phyloP scores from a whole-genome alignment of 2,329 filamentous ascomycete genomes.

The Colletotrichum shisoi region DNA sequence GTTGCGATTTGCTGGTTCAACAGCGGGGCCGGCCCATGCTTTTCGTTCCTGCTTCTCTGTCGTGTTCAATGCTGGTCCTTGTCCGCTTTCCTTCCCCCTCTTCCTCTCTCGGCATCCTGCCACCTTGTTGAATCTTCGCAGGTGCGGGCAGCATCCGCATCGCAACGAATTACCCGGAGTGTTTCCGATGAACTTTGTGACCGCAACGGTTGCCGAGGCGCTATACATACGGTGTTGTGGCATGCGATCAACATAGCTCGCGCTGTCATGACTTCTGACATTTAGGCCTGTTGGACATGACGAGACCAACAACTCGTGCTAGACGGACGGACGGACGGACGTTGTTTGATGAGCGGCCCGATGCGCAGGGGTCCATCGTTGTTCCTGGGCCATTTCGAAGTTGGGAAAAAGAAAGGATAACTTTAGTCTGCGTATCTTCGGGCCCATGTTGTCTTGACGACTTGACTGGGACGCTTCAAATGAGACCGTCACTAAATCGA shows the following conservation, averaged over 20 bases:
- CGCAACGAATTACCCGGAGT: conserved; percentile 3
- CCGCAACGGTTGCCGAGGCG: conserved; percentile 22
- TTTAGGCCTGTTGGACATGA: neutral
- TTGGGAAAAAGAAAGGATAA: neutral
- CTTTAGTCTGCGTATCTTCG: conserved; percentile 4
- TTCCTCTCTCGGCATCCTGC: conserved; percentile 10
- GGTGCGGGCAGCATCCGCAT: conserved; percentile 8
- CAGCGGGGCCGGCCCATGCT: conserved; percentile 18
- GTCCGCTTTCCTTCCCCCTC: conserved; percentile 22
- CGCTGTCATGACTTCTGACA: neutral
- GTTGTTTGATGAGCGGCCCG: conserved; percentile 8
- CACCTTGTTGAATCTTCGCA: neutral
- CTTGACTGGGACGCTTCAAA: conserved; percentile 10
- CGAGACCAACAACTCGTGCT: neutral
- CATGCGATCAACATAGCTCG: neutral
- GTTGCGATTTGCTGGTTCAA: conserved; percentile 30
- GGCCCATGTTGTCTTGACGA: neutral
- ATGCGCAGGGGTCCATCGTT: conserved; percentile 15
- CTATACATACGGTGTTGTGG: neutral
- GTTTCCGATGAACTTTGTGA: conserved; percentile 29
- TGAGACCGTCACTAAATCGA: neutral
- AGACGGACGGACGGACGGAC: neutral
- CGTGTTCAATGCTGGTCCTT: conserved; percentile 1
- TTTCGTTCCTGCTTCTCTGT: neutral
- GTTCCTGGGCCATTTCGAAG: neutral